Evolutionary conservation across 179 eudicot species (phyloP).

Genomic region (Sideroxylon spinosum): DNA sequence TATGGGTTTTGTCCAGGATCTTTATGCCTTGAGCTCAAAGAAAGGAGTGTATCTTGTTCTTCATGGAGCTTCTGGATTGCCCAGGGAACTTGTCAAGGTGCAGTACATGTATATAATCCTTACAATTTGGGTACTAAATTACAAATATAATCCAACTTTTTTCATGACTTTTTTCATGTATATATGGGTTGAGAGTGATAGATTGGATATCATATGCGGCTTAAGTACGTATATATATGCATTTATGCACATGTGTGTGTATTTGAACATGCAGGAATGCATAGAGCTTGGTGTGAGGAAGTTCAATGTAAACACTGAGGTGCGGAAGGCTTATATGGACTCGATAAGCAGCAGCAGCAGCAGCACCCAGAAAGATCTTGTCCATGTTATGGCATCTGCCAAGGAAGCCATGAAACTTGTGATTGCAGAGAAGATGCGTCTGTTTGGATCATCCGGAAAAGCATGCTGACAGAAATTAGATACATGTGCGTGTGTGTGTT

Average conservation of each 20-base stretch:
- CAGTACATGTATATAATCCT: not conserved
- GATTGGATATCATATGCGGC: not conserved
- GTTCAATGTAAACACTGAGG: slow-evolving; percentile 95
- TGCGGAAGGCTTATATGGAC: slow-evolving; percentile 90
- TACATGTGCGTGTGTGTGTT: too few relatives aligned
- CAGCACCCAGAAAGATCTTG: slow-evolving; percentile 58
- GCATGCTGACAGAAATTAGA: slow-evolving; percentile 22
- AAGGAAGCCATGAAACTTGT: slow-evolving; percentile 93
- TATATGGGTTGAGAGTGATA: not conserved
- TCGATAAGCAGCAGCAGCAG: slow-evolving; percentile 30
- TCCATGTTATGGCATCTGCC: slow-evolving; percentile 71
- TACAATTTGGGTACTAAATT: not conserved
- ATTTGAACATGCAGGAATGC: slow-evolving; percentile 52
- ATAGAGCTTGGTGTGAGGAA: slow-evolving; percentile 83
- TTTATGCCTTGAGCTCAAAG: slow-evolving; percentile 54
- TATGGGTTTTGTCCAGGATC: slow-evolving; percentile 43
- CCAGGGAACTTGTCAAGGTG: slow-evolving; percentile 76
- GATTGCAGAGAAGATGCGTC: slow-evolving; percentile 80
- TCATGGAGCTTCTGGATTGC: slow-evolving; percentile 96
- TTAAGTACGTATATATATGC: not conserved
- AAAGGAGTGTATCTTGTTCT: slow-evolving; percentile 81
- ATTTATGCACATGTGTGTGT: not conserved
- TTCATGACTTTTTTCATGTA: not conserved
- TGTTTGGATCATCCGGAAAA: slow-evolving; percentile 86
- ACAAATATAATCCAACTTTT: not conserved